Evolutionary conservation across 176 grass and related monocot genomes (phyloP).

Genomic region (Chloris gayana): DNA sequence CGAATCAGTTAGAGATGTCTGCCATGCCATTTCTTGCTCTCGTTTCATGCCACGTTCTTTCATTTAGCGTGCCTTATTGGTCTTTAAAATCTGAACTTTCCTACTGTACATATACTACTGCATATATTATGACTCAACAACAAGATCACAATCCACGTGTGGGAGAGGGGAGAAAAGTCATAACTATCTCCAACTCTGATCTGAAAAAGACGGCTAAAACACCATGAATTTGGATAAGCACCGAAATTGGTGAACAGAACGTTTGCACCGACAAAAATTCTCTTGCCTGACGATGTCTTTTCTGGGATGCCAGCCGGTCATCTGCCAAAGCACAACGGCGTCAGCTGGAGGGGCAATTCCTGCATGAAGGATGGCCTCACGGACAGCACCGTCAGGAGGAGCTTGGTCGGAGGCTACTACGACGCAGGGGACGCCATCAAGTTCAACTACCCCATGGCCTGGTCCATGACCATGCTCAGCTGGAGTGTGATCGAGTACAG

Average conservation of each 20-base stretch:
- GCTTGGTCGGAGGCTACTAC: conserved; percentile 84
- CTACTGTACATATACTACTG: conserved; percentile 7
- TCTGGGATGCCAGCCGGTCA: conserved; percentile 61
- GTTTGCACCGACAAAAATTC: conserved; percentile 34
- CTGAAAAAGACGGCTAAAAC: not conserved
- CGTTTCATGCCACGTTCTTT: not conserved
- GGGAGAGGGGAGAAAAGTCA: not conserved
- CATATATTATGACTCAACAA: not conserved
- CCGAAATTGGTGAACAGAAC: conserved; percentile 15
- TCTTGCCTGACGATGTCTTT: conserved; percentile 7
- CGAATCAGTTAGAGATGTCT: not conserved
- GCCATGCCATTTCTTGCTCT: conserved; percentile 15
- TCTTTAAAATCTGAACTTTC: conserved; percentile 36
- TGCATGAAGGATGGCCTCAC: conserved; percentile 88
- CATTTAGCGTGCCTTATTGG: conserved; percentile 33
- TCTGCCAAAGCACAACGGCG: conserved; percentile 81
- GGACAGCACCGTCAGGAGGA: conserved; percentile 58
- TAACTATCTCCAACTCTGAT: not conserved
- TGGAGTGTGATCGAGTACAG: conserved; percentile 95
- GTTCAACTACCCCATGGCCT: conserved; percentile 96
- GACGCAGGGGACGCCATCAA: conserved; percentile 94
- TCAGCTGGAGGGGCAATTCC: conserved; percentile 89
- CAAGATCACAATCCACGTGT: conserved; percentile 7
- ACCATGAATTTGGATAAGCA: not conserved
- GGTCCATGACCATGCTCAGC: conserved; percentile 97